Percentiles rank a stretch among this genome's conserved stretches.
phyloP scores from a whole-genome alignment of 768 basidiomycete genomes.

The Dacryopinax primogenitus region DNA sequence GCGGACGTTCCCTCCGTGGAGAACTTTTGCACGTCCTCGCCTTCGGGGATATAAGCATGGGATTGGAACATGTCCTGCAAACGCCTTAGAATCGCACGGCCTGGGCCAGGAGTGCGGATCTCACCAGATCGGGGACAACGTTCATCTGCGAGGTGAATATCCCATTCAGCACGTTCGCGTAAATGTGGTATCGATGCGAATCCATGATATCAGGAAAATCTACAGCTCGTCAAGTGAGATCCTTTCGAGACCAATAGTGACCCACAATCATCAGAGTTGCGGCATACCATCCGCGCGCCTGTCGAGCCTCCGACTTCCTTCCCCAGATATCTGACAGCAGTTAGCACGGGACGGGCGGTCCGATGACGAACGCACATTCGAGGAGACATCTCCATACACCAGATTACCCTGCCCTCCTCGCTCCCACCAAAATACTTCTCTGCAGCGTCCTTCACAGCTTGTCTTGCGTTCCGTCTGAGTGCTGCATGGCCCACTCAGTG shows the following conservation, averaged over 20 bases:
- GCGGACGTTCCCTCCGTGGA: neutral
- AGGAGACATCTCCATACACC: constrained; percentile 15
- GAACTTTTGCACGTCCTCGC: neutral
- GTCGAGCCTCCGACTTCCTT: constrained; percentile 10
- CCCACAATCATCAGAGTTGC: constrained; percentile 11
- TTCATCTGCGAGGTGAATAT: constrained; percentile 16
- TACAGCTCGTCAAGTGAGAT: neutral
- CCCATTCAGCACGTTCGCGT: constrained; percentile 12
- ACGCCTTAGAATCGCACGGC: neutral
- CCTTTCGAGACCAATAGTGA: neutral
- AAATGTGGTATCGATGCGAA: constrained; percentile 15
- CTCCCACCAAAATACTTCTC: constrained; percentile 13
- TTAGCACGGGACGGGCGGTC: neutral
- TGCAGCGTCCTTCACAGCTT: constrained; percentile 14
- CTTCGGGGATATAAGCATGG: constrained; percentile 13
- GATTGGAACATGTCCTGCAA: constrained; percentile 14
- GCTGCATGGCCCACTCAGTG: neutral
- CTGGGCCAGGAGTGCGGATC: neutral
- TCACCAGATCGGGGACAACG: constrained; percentile 15
- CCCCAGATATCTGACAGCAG: neutral
- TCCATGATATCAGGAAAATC: constrained; percentile 13
- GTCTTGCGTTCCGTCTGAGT: constrained; percentile 8
- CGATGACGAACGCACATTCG: neutral
- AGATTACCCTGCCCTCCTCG: constrained; percentile 14
- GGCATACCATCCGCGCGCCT: constrained; percentile 7